A percentile compares a stretch with the other conserved stretches of the same genome.
These are phyloP conservation scores for Iberis amara DNA, from an alignment of 441 rosid genomes.

Conservation along the genomic window DNA sequence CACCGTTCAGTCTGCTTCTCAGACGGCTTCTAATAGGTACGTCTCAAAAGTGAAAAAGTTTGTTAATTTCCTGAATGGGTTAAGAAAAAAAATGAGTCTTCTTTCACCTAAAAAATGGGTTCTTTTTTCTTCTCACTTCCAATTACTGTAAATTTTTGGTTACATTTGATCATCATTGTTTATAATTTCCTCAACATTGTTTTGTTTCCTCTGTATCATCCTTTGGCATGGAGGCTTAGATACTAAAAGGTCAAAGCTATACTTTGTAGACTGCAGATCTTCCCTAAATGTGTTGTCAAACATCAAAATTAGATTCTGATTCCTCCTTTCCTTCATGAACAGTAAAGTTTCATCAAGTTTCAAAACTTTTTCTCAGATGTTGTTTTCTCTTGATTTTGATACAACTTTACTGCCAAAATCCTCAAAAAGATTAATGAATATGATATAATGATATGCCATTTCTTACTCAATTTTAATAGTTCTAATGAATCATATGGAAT, in stretches of 20 bases:
- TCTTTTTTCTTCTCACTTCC: neutral
- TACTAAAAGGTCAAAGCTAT: neutral
- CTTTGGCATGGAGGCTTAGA: neutral
- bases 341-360: neutral
- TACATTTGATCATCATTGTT: neutral
- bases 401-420: neutral
- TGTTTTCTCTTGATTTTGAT: constrained; percentile 5
- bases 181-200: neutral
- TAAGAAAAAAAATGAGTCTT: neutral
- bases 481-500: neutral
- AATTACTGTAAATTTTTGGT: neutral
- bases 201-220: neutral
- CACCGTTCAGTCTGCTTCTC: constrained; percentile 18
- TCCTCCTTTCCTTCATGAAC: constrained; percentile 1
- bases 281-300: neutral
- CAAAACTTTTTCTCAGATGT: neutral
- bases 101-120: neutral
- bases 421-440: neutral
- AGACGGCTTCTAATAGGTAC: constrained; percentile 18
- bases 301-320: constrained; percentile 15
- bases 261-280: too few relatives aligned
- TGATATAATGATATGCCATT: neutral
- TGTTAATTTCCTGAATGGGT: constrained; percentile 2
- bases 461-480: neutral
- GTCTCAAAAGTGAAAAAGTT: neutral